Percentiles rank a stretch among this genome's conserved stretches.
Evolutionary conservation across 1,139 yeast species (phyloP).

Genomic region (Pichia sp.): DNA sequence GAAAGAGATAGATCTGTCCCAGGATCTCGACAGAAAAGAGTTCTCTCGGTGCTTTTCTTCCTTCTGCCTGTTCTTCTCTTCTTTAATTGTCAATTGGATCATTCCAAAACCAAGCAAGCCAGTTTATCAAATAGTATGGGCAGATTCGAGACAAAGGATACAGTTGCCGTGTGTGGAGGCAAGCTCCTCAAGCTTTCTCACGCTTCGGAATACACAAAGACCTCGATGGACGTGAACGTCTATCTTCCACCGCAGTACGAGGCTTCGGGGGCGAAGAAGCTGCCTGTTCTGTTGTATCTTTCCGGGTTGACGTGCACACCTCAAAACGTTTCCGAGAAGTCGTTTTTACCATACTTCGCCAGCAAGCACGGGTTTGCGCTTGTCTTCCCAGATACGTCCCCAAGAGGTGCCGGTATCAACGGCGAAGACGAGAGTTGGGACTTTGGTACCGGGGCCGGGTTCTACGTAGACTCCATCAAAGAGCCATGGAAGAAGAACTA

Average conservation of each 20-base stretch:
- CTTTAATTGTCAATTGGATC: neutral
- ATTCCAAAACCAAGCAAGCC: neutral
- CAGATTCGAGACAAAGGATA: constrained; percentile 47
- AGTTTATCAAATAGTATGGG: constrained; percentile 35
- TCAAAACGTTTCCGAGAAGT: constrained; percentile 89
- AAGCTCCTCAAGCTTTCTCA: constrained; percentile 71
- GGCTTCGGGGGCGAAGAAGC: constrained; percentile 18
- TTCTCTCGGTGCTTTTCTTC: neutral
- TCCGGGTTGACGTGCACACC: constrained; percentile 95
- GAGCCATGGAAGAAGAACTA: constrained; percentile 70
- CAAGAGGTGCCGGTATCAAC: constrained; percentile 79
- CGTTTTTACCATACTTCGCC: constrained; percentile 80
- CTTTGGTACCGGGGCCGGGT: constrained; percentile 94
- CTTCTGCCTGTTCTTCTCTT: neutral
- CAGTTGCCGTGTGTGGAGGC: constrained; percentile 72
- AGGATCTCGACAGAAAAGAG: neutral
- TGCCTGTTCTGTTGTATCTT: constrained; percentile 75
- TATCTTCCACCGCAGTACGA: constrained; percentile 62
- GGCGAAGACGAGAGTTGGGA: constrained; percentile 87
- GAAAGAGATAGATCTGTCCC: neutral
- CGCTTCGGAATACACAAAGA: constrained; percentile 58
- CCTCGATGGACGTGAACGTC: constrained; percentile 79
- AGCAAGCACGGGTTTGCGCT: constrained; percentile 78
- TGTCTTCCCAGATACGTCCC: constrained; percentile 95
- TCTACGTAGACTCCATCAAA: constrained; percentile 78